Base-by-base conservation (phyloP, 2,329 filamentous ascomycete species). In the Stagonosporopsis cucurbitacearum region DNA sequence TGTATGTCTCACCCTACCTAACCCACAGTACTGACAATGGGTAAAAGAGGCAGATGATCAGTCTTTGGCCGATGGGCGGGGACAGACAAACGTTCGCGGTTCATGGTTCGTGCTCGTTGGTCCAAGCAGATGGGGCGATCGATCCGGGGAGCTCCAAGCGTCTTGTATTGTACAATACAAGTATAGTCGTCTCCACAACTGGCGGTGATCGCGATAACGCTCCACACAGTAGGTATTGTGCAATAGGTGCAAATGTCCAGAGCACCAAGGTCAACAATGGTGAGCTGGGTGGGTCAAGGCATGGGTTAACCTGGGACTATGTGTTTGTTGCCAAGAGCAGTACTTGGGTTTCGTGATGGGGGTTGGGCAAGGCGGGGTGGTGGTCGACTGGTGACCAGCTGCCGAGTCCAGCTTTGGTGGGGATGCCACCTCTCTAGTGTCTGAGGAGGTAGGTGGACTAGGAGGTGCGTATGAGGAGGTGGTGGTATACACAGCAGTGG, bases 221-320 rank as follows among this genome's bases (percentile, higher is more conserved):
- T 7, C 79, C 77, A 63, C 88, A 88, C 62, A 86, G n/a, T n/a
- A n/a, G n/a, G n/a, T n/a, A n/a, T n/a, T n/a, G n/a, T n/a, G n/a
- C n/a, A n/a, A n/a, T n/a, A n/a, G n/a, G n/a, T n/a, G n/a, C n/a
- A n/a, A n/a, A n/a, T n/a, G n/a, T 91, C 4, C 88, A 91, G 75
- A 83, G 81, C 22, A 76, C 91, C 54, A 82, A 78, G 62, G 82
- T 91, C 40, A 90, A 91, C 66, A 90, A 91, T 66, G 87, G 88
- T 0, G 52, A 82, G 68, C 28, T 56, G n/a, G n/a, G 0, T 91
- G 88, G 87, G 74, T 80, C 50, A 84, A 84, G 77, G 79, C 81
- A 36, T 91, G 88, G 88, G 72, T 91, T 91, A 12, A 80, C 79
- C 19, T 90, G 86, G 85, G 75, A 84, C 15, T 86, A 90, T 62